Base-by-base conservation (phyloP, 805 yeast species). In the Isabelozyma pseudorhagii region DNA sequence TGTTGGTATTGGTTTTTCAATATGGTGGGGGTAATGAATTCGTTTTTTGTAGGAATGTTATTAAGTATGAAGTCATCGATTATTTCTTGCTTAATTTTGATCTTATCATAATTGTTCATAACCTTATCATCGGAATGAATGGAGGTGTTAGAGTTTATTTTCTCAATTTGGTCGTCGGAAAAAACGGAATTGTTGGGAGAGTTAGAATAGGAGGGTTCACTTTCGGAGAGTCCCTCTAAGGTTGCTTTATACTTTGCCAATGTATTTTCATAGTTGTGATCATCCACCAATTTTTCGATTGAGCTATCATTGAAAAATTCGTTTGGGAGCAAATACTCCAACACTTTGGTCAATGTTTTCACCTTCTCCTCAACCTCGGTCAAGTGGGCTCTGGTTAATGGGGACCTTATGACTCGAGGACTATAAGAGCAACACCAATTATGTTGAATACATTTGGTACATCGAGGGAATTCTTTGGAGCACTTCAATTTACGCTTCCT, bases 401-500 rank as follows among this genome's bases (percentile, higher is more conserved):
- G 96, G 4, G 93, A 83, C 48, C 96, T 73, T 34, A 86, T 84
- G 1, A 84, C 79, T 52, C 87, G 75, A 13, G 97, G 96, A 18
- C 92, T 84, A 61, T 89, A 89, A 1, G 80, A 68, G 65, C 97
- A 89, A 31, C 79, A 78, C 87, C 96, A 85, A 18, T 76, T 73
- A 61, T 87, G 89, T 48, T 79, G 81, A 7, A 75, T 64, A 69
- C 97, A 89, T 60, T 88, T 88, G 42, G 84, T 71, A 61, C 96
- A 89, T 54, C 78, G 80, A 2, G 96, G 97, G 27, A 68, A 75
- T 51, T 84, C 89, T 59, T 88, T 89, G 29, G 96, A 83, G 63
- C 97, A 89, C 61, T 84, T 85, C 51, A 89, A 75, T 67, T 89
- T 89, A 48, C 94, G 75, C 56, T 83, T 80, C 38, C 96, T 79